Conservation (phyloP, 345 rosid genomes). For the Lagerstroemia speciosa region DNA sequence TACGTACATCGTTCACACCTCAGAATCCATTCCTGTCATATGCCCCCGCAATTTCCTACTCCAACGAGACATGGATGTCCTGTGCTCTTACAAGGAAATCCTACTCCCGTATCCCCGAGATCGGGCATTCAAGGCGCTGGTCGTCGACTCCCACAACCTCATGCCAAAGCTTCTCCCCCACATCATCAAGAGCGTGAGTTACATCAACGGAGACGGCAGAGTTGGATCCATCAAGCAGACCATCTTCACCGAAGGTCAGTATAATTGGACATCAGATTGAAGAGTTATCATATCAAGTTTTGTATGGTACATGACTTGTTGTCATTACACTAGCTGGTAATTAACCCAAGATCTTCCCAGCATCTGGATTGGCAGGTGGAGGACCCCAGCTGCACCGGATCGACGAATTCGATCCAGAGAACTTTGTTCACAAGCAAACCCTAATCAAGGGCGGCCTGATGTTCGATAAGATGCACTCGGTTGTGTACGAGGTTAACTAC, state of each 20-base stretch:
- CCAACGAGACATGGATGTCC: neutral
- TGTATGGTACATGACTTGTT: no score
- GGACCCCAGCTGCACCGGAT: slow-evolving; percentile 21
- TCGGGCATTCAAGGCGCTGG: no score
- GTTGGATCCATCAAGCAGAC: neutral
- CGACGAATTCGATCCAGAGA: slow-evolving; percentile 23
- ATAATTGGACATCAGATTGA: no score
- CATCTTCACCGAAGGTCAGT: neutral
- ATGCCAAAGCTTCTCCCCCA: no score
- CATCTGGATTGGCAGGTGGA: neutral
- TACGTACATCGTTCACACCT: neutral
- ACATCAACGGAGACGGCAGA: neutral
- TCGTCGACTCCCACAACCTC: no score
- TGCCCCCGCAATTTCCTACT: neutral
- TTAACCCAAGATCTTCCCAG: neutral
- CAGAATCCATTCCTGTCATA: neutral
- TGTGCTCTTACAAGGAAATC: neutral
- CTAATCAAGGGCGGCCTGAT: slow-evolving; percentile 19
- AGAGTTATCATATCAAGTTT: no score
- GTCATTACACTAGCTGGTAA: no score
- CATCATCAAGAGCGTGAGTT: no score
- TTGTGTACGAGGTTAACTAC: slow-evolving; percentile 18
- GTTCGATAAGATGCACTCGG: slow-evolving; percentile 16
- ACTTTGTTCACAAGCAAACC: slow-evolving; percentile 15
- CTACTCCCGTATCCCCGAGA: neutral